phyloP scores from a whole-genome alignment of 1,284 basidiomycete genomes.

The Gymnopus androsaceus region DNA sequence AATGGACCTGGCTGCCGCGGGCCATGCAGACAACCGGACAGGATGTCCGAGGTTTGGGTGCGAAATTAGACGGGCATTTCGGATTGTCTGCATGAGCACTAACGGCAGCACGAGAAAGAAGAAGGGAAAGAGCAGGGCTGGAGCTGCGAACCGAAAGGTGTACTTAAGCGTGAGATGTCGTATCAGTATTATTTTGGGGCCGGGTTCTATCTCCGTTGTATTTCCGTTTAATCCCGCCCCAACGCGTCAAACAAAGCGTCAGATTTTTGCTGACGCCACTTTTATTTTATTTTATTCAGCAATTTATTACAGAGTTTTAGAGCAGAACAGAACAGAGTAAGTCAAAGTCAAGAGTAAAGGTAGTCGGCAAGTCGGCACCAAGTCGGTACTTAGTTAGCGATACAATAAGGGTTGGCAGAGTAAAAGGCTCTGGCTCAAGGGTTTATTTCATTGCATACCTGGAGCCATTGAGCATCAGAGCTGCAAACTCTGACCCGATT shows the following conservation, averaged over 20 bases:
- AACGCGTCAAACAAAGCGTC: too few species aligned
- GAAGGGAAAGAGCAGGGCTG: background rate
- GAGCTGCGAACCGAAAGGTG: background rate
- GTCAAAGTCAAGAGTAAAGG: too few species aligned
- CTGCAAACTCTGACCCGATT: background rate
- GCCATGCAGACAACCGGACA: background rate
- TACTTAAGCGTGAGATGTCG: too few species aligned
- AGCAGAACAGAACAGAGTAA: too few species aligned
- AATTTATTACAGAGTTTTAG: too few species aligned
- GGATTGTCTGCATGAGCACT: constrained; percentile 6
- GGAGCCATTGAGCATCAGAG: constrained; percentile 1
- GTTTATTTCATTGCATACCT: constrained; percentile 62
- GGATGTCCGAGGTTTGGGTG: background rate
- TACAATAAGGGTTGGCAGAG: too few species aligned
- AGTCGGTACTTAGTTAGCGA: too few species aligned
- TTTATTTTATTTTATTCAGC: background rate
- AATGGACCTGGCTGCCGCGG: constrained; percentile 9
- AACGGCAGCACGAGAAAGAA: background rate
- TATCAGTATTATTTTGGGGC: too few species aligned
- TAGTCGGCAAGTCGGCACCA: too few species aligned
- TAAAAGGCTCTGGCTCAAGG: background rate
- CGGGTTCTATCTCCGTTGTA: too few species aligned
- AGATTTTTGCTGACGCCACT: background rate
- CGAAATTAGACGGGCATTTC: constrained; percentile 3
- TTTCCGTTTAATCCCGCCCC: too few species aligned